Evolutionary conservation across 768 basidiomycete species (phyloP).

Genomic region (Boletus rubroflammeus): DNA sequence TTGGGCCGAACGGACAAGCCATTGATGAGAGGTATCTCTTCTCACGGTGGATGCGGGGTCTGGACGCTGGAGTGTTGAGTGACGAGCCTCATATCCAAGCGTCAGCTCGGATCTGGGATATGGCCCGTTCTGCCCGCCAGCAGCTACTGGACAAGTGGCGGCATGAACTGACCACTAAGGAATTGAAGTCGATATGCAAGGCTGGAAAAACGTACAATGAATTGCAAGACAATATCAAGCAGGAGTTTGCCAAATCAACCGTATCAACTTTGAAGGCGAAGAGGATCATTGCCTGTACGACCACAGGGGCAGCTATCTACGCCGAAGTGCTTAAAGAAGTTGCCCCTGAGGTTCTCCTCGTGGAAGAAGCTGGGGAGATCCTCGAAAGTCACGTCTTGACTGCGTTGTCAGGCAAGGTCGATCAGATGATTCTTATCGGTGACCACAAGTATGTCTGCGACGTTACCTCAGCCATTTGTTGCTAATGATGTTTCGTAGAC

Average conservation of each 20-base stretch:
- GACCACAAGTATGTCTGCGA: slow-evolving; percentile 55
- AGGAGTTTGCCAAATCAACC: slow-evolving; percentile 33
- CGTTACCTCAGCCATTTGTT: not conserved
- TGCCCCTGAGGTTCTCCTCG: slow-evolving; percentile 50
- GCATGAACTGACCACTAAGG: slow-evolving; percentile 30
- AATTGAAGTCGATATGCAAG: slow-evolving; percentile 30
- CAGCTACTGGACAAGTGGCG: slow-evolving; percentile 33
- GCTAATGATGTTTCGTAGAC: slow-evolving; percentile 35
- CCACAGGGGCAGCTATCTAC: slow-evolving; percentile 65
- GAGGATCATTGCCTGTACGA: slow-evolving; percentile 65
- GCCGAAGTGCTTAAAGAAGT: slow-evolving; percentile 26
- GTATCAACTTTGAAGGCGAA: slow-evolving; percentile 38
- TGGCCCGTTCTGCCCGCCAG: slow-evolving; percentile 30
- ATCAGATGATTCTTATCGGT: slow-evolving; percentile 55
- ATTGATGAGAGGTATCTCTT: slow-evolving; percentile 43
- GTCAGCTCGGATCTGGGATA: slow-evolving; percentile 38
- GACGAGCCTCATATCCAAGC: slow-evolving; percentile 22
- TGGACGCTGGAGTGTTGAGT: slow-evolving; percentile 42
- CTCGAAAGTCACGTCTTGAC: slow-evolving; percentile 64
- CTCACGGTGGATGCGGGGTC: slow-evolving; percentile 42
- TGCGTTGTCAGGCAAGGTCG: slow-evolving; percentile 42
- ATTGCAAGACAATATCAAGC: slow-evolving; percentile 30
- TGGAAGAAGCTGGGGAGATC: slow-evolving; percentile 36
- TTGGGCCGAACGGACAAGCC: slow-evolving; percentile 41
- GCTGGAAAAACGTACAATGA: slow-evolving; percentile 36